Evolutionary conservation across 306 rosid species (phyloP), one percentile per base, ranked within the genome.

Genomic region (Cyamopsis tetragonoloba): DNA sequence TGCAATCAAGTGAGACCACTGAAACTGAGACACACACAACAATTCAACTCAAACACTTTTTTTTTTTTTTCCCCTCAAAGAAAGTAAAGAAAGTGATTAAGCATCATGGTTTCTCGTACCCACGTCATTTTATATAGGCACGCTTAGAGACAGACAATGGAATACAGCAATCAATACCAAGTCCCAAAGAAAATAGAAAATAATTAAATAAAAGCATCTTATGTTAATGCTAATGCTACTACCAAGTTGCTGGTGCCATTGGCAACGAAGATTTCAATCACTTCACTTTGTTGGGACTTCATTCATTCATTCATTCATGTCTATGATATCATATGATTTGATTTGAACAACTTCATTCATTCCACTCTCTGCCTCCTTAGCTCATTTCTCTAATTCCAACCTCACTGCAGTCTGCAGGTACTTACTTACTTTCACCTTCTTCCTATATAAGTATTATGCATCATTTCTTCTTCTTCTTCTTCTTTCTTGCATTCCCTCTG

Each of bases 101-200:
- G 23, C 68, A 77, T 77, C 5, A 70, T 77, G 69, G 77, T 63
- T 77, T 70, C 73, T 77, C 77, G 81, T 70, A 77, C 81, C 77
- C 51, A 53, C 63, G 34, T 57, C 56, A 55, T 70, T 62, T 42
- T 77, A 70, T 62, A 77, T 43, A 26, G 41, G 72, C 76, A 72
- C 80, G 39, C 42, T 76, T 60, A 23, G 41, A 59, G 75, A 58
- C 70, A 62, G 31, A 42, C 46, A 69, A 35, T 62, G 54, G 70
- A 32, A 61, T 61, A 50, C 77, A 44, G 18, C 76, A 61, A n/a
- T 43, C 68, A 18, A 44, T 12, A 46, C 22, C 75, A 12, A 61
- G 71, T 77, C 46, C 81, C 77, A 62, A 77, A 13, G 58, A 41
- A 48, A 18, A 27, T 26, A 13, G 17, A n/a, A 3, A 38, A 9